Evolutionary conservation across 805 yeast genomes (phyloP).

Genomic region (Teunomyces aglyptinius): DNA sequence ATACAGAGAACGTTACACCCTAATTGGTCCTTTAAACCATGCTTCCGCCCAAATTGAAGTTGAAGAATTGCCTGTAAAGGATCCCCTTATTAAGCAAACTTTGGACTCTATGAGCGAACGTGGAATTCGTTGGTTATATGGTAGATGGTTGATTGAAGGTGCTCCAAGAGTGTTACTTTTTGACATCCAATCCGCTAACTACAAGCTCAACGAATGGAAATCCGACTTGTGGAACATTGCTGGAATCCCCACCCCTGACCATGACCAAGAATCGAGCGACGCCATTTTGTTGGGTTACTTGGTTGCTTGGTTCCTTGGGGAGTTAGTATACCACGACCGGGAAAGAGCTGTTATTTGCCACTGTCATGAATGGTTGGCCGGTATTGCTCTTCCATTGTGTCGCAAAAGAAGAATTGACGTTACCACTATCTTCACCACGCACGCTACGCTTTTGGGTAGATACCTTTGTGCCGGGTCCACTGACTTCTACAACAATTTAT

Average conservation of each 20-base stretch:
- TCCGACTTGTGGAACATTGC: constrained; percentile 86
- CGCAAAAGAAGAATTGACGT: constrained; percentile 89
- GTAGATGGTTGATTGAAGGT: constrained; percentile 96
- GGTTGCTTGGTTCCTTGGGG: constrained; percentile 97
- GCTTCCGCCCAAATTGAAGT: constrained; percentile 76
- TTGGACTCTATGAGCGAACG: constrained; percentile 77
- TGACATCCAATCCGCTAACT: constrained; percentile 73
- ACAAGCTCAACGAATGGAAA: constrained; percentile 86
- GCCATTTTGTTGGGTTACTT: constrained; percentile 90
- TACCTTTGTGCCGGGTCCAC: constrained; percentile 95
- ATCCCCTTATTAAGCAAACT: constrained; percentile 55
- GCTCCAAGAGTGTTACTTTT: constrained; percentile 92
- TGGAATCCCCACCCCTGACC: constrained; percentile 91
- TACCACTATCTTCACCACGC: constrained; percentile 95
- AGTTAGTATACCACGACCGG: constrained; percentile 77
- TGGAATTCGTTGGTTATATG: constrained; percentile 82
- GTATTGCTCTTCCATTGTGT: constrained; percentile 90
- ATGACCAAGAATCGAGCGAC: constrained; percentile 85
- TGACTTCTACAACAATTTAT: constrained; percentile 90
- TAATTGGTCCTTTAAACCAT: constrained; percentile 82
- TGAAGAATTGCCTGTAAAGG: constrained; percentile 65
- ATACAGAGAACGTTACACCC: constrained; percentile 79
- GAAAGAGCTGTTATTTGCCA: constrained; percentile 90
- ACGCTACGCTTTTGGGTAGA: constrained; percentile 93
- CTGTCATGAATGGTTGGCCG: constrained; percentile 98